A percentile compares a stretch with the other conserved stretches of the same genome.
These are phyloP conservation scores for Mucor sp. DNA, from an alignment of 371 early-diverging fungal species.

Conservation along the genomic window DNA sequence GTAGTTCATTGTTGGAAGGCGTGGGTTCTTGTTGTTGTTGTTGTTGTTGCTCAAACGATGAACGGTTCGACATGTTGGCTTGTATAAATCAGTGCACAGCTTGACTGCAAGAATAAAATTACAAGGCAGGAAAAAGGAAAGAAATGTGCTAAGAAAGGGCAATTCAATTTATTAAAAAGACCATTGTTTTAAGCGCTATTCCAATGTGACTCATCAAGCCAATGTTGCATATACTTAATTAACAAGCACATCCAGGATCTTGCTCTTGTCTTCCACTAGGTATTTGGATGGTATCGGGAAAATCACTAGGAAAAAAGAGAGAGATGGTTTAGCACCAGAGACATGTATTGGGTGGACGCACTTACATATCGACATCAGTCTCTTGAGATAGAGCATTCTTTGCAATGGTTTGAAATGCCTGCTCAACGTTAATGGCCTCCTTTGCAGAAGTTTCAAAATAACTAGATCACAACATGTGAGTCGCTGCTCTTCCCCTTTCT, in stretches of 20 bases:
- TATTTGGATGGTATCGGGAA: constrained; percentile 91
- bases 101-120: neutral
- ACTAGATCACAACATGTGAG: neutral
- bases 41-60: neutral
- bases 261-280: constrained; percentile 71
- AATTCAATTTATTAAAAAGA: neutral
- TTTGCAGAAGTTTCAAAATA: constrained; percentile 98
- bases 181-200: neutral
- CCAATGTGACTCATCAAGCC: neutral
- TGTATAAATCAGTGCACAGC: neutral
- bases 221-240: constrained; percentile 15
- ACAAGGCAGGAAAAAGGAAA: neutral
- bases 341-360: too few species aligned
- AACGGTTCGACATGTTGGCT: neutral
- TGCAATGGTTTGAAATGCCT: constrained; percentile 95
- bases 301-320: constrained; percentile 65
- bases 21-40: neutral
- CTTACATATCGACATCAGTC: constrained; percentile 84
- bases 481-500: too few species aligned
- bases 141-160: neutral
- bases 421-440: constrained; percentile 96
- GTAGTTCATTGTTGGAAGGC: neutral
- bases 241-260: constrained; percentile 56
- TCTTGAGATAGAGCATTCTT: constrained; percentile 93
- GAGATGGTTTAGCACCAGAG: neutral